Evolutionary conservation across 495 filamentous ascomycete genomes (phyloP).

Genomic region (Pseudotulostoma volvatum): DNA sequence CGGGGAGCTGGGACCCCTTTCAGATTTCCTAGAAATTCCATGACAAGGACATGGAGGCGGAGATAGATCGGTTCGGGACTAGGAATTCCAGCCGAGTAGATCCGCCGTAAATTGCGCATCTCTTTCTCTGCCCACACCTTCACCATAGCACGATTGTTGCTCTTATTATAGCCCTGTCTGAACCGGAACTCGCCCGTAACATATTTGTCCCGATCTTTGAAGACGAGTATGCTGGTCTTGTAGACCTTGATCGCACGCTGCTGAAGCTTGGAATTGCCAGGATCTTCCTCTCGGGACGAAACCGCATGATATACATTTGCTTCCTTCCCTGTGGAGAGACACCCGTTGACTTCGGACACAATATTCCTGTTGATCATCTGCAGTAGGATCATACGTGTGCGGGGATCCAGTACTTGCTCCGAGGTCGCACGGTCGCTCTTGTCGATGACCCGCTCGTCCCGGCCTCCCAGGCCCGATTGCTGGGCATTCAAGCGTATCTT

Average conservation of each 20-base stretch:
- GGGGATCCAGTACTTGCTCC: slow-evolving; percentile 84
- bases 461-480: slow-evolving; percentile 36
- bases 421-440: slow-evolving; percentile 83
- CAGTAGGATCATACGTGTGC: slow-evolving; percentile 84
- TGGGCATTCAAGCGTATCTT: slow-evolving; percentile 71
- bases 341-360: slow-evolving; percentile 74
- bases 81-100: slow-evolving; percentile 68
- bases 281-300: slow-evolving; percentile 26
- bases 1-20: slow-evolving; percentile 77
- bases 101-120: slow-evolving; percentile 77
- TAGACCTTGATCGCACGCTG: slow-evolving; percentile 93
- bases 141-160: slow-evolving; percentile 85
- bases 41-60: slow-evolving; percentile 77
- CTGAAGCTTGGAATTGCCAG: slow-evolving; percentile 22
- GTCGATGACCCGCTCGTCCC: slow-evolving; percentile 40
- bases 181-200: slow-evolving; percentile 84
- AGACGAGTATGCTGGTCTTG: slow-evolving; percentile 89
- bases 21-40: slow-evolving; percentile 79
- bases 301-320: slow-evolving; percentile 89
- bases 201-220: slow-evolving; percentile 94
- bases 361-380: slow-evolving; percentile 83
- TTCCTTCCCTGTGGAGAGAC: slow-evolving; percentile 89
- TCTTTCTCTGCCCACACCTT: slow-evolving; percentile 98
- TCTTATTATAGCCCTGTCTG: slow-evolving; percentile 71
- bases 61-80: slow-evolving; percentile 81